A percentile compares a stretch with the other conserved stretches of the same genome.
These are phyloP conservation scores for Coemansia nantahalensis DNA, from an alignment of 192 early-diverging fungal genomes.

Conservation along the genomic window DNA sequence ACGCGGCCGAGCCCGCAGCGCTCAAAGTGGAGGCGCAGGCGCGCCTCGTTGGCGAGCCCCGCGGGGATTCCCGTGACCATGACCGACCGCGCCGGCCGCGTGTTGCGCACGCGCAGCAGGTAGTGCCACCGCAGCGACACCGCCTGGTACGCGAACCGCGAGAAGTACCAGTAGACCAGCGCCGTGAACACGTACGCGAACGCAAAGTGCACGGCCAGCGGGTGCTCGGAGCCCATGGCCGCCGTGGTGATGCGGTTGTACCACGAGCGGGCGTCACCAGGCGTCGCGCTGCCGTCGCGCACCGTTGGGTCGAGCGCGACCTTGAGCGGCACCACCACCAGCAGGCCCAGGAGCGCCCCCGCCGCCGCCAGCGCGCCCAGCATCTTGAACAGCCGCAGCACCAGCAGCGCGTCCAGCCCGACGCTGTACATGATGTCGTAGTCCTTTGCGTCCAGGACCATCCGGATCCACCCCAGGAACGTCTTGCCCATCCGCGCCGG, in stretches of 20 bases:
- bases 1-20: constrained; percentile 55
- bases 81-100: constrained; percentile 58
- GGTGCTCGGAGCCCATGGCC: constrained; percentile 30
- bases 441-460: constrained; percentile 43
- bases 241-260: constrained; percentile 30
- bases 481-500: constrained; percentile 47
- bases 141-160: constrained; percentile 49
- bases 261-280: not conserved
- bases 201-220: constrained; percentile 48
- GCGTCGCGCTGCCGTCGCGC: not conserved
- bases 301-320: constrained; percentile 17
- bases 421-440: constrained; percentile 50
- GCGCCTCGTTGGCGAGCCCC: constrained; percentile 49
- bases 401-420: constrained; percentile 48
- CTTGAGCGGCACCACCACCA: constrained; percentile 44
- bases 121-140: constrained; percentile 55
- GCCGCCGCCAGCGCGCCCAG: constrained; percentile 30
- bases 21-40: constrained; percentile 66
- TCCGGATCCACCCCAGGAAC: constrained; percentile 45
- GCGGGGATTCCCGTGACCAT: constrained; percentile 67
- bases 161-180: constrained; percentile 50
- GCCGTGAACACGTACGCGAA: constrained; percentile 53
- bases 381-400: constrained; percentile 52
- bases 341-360: constrained; percentile 24
- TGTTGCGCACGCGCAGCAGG: constrained; percentile 41